Conservation (phyloP, 192 early-diverging fungal genomes). For the Coemansia pectinata region DNA sequence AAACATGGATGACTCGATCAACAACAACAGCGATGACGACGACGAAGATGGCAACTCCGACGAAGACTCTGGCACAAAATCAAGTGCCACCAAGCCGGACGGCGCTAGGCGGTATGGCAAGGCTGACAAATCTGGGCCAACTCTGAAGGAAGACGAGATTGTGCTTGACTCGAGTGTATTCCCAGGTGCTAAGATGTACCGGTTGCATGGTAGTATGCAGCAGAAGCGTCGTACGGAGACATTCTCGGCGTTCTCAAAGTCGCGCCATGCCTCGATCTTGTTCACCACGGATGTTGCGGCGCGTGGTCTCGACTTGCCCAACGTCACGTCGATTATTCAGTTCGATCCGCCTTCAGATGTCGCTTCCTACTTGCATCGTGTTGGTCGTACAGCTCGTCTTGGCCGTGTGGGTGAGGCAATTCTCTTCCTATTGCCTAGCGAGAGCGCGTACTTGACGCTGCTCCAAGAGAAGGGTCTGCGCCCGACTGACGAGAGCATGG, state of each 20-base stretch:
- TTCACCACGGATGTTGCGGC: constrained; percentile 98
- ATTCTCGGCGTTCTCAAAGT: constrained; percentile 69
- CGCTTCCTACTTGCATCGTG: constrained; percentile 95
- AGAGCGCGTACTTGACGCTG: constrained; percentile 71
- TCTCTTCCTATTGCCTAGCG: constrained; percentile 88
- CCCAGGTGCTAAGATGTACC: constrained; percentile 69
- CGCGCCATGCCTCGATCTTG: constrained; percentile 66
- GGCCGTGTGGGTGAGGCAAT: constrained; percentile 85
- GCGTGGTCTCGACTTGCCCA: constrained; percentile 94
- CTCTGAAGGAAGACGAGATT: constrained; percentile 43
- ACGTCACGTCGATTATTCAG: constrained; percentile 90
- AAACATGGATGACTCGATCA: constrained; percentile 15
- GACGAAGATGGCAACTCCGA: constrained; percentile 29
- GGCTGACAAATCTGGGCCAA: constrained; percentile 23
- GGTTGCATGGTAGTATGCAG: constrained; percentile 87
- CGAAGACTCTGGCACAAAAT: constrained; percentile 20
- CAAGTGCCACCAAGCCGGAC: background rate
- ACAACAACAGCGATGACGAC: constrained; percentile 11
- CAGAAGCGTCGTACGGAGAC: constrained; percentile 78
- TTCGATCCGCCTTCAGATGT: constrained; percentile 95
- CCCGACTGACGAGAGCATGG: constrained; percentile 63
- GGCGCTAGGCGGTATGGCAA: background rate
- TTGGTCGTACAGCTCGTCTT: constrained; percentile 94
- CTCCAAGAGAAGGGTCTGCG: constrained; percentile 66
- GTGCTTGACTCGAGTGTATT: constrained; percentile 59